Evolutionary conservation across 2,329 filamentous ascomycete species (phyloP).

Genomic region (Alternaria tenuissima): DNA sequence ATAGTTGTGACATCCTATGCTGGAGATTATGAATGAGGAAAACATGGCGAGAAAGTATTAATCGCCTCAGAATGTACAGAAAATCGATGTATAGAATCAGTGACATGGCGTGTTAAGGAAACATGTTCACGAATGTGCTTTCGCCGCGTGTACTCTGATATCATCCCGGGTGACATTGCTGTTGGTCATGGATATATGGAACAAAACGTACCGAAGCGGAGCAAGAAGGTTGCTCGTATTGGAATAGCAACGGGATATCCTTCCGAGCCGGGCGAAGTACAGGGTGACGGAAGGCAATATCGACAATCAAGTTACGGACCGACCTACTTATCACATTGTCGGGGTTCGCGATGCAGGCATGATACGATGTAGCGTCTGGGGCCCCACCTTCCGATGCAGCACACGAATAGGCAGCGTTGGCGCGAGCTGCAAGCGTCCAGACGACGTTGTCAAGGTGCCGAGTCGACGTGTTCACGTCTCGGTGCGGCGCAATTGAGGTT

Average conservation of each 20-base stretch:
- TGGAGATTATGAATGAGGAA: too few relatives aligned
- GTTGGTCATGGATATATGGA: neutral
- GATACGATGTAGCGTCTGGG: conserved; percentile 2
- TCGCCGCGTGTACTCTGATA: neutral
- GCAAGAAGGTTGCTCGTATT: neutral
- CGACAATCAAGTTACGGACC: conserved; percentile 7
- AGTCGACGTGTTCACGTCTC: neutral
- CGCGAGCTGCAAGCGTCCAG: conserved; percentile 1
- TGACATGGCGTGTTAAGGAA: neutral
- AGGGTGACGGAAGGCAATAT: conserved; percentile 6
- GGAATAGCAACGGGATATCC: conserved; percentile 1
- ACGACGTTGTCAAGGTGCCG: neutral
- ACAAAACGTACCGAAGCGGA: neutral
- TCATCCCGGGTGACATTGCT: neutral
- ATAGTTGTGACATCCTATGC: neutral
- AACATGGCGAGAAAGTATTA: neutral
- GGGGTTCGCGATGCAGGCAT: conserved; percentile 7
- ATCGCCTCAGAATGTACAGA: neutral
- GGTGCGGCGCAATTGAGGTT: conserved; percentile 6
- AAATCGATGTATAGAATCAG: neutral
- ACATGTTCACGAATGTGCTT: neutral
- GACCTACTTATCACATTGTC: conserved; percentile 2
- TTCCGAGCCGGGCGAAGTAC: conserved; percentile 7
- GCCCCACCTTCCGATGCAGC: conserved; percentile 5
- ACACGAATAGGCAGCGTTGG: conserved; percentile 5